Base-by-base conservation (phyloP, 2,329 filamentous ascomycete genomes). In the Pezicula carpinea region DNA sequence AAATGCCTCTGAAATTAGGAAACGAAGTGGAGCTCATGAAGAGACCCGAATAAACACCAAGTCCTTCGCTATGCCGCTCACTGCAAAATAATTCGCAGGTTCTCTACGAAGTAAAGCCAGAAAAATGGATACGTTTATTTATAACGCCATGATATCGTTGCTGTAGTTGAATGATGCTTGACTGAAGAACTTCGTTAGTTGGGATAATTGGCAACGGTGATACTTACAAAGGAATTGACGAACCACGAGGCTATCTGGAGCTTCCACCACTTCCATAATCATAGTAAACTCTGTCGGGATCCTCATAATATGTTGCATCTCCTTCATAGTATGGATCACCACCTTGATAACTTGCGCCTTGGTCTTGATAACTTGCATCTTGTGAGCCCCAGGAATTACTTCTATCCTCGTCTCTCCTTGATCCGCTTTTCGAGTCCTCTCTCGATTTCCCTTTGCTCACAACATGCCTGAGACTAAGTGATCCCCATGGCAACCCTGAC, bases 401-500 rank as follows among this genome's bases (percentile, higher is more conserved):
- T 26, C 52, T 46, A 5, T 58, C 58, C 18, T 57, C 54, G 14
- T 57, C 54, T 19, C 50, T 46, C 35, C 52, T 44, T 15, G 68
- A 68, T 23, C 64, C 69, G 34, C 62, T 59, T 39, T 65, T 61
- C 5, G 69, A 73, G 43, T 60, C 67, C 52, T 75, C 71, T 51
- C 68, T 70, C 22, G 59, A 64, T 50, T 66, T 70, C 13, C 73
- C 72, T 21, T 64, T 62, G 32, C 67, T 64, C 29, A 76, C 64
- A 11, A 76, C 65, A 51, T 77, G 69, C 33, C 69, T 74, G 66
- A 89, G 73, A 51, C 76, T 85, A 53, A 87, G 65, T 17, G 83
- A 77, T 31, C 86, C 86, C 86, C 85, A 89, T 0, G 85, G 85
- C 3, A 89, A 69, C 0, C 85, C 85, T 0, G 82, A 82, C 6